Percentiles rank a stretch among this genome's conserved stretches.
Conservation (phyloP, 2,329 filamentous ascomycete species). For the Pestalotiopsis sp. region DNA sequence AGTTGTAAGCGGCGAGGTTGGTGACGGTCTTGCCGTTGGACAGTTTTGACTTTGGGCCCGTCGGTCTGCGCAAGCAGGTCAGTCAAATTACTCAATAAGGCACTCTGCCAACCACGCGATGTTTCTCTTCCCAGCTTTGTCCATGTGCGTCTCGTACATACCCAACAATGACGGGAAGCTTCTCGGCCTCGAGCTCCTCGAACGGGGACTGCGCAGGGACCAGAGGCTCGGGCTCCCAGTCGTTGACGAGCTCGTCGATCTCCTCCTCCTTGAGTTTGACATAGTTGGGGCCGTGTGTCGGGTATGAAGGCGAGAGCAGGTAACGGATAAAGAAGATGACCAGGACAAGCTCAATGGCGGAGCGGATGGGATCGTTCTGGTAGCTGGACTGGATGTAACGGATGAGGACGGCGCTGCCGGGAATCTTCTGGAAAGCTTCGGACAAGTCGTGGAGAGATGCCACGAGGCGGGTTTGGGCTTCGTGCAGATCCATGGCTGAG, state of each 20-base stretch:
- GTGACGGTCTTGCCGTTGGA: constrained; percentile 86
- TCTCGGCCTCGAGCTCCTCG: constrained; percentile 83
- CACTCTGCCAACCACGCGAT: constrained; percentile 2
- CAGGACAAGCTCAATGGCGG: constrained; percentile 88
- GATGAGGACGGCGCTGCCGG: constrained; percentile 90
- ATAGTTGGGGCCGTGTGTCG: constrained; percentile 85
- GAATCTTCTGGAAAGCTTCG: constrained; percentile 82
- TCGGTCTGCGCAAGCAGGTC: constrained; percentile 59
- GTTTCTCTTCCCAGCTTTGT: neutral
- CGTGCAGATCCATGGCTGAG: constrained; percentile 62
- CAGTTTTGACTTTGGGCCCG: constrained; percentile 87
- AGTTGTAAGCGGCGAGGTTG: constrained; percentile 95
- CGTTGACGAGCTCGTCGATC: constrained; percentile 94
- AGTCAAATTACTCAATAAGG: constrained; percentile 3
- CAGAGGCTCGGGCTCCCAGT: constrained; percentile 94
- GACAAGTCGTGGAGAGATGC: constrained; percentile 55
- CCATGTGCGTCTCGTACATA: constrained; percentile 41
- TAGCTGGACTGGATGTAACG: constrained; percentile 97
- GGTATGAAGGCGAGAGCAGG: constrained; percentile 87
- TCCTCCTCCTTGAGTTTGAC: constrained; percentile 92
- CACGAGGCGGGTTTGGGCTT: constrained; percentile 57
- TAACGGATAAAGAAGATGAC: constrained; percentile 96
- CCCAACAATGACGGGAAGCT: constrained; percentile 85
- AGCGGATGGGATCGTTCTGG: constrained; percentile 94
- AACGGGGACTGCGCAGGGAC: constrained; percentile 73